Base-by-base conservation (phyloP, 345 rosid species). In the Ailanthus altissimus region DNA sequence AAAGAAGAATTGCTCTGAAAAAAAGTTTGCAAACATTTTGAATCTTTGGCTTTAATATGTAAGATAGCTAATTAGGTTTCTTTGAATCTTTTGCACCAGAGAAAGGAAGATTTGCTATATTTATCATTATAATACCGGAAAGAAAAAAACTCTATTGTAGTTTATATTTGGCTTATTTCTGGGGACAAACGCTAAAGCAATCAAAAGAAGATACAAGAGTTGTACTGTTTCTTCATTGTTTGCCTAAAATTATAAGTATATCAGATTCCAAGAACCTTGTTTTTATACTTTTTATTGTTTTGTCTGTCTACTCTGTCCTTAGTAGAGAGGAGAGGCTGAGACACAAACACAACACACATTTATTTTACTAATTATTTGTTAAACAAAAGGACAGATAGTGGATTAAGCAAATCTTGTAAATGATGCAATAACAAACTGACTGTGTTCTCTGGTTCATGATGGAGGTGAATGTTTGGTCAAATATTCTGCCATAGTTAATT, bases 11-110 rank as follows among this genome's bases (percentile, higher is more conserved):
- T n/a, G n/a, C n/a, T n/a, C n/a, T n/a, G n/a, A n/a, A n/a, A n/a
- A n/a, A 71, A 71, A 71, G 75, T 8, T 21, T 18, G 67, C 46
- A 45, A 60, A 73, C 67, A 60, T 28, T 60, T 61, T 74, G 69
- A 74, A 61, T 74, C 68, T n/a, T 74, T 32, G 28, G 58, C 57
- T 47, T 74, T 36, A 20, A 8, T 25, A 1, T 45, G 23, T n/a
- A n/a, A n/a, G n/a, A n/a, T n/a, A n/a, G 38, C n/a, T 61, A 16
- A 5, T 21, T 47, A 68, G 49, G 72, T 26, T 47, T 26, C 42
- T 68, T 68, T 49, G 57, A 47, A 67, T 47, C 38, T 32, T 32
- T 32, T 32, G 38, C 38, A 32, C 38, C 3, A 1, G 38, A 32
- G 38, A 32, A 32, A 32, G 38, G 38, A 32, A 32, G 2, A 32